Percentiles rank a stretch among this genome's conserved stretches.
Conservation (phyloP, 306 rosid genomes). For the Cyclanthera cordifolia region DNA sequence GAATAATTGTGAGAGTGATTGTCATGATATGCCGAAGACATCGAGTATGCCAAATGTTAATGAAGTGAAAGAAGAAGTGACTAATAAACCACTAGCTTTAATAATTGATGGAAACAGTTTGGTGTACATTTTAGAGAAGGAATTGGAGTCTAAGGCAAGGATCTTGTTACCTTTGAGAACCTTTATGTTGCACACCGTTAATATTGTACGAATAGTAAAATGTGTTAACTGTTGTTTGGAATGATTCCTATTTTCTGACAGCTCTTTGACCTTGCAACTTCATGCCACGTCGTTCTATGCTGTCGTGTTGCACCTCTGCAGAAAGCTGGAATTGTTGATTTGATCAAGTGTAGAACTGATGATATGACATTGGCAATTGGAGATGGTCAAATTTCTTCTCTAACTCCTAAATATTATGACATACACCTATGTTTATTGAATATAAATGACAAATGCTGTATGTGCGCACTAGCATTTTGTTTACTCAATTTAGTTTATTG, state of each 20-base stretch:
- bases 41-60: slow-evolving; percentile 35
- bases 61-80: slow-evolving; percentile 36
- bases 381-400: slow-evolving; percentile 48
- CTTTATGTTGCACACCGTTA: slow-evolving; percentile 13
- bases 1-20: slow-evolving; percentile 25
- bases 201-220: slow-evolving; percentile 6
- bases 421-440: neutral
- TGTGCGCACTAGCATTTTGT: neutral
- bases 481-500: neutral
- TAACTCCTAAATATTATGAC: neutral
- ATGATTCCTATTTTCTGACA: slow-evolving; percentile 23
- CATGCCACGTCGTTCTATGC: slow-evolving; percentile 81
- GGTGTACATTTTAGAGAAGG: slow-evolving; percentile 89
- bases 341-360: slow-evolving; percentile 77
- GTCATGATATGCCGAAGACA: slow-evolving; percentile 33
- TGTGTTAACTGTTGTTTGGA: slow-evolving; percentile 15
- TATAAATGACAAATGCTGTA: neutral
- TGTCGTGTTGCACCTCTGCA: slow-evolving; percentile 99
- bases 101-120: slow-evolving; percentile 92
- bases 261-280: slow-evolving; percentile 87
- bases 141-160: slow-evolving; percentile 74
- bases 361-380: slow-evolving; percentile 99
- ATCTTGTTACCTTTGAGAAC: slow-evolving; percentile 6
- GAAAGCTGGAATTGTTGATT: slow-evolving; percentile 95
- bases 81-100: slow-evolving; percentile 51